Percentiles rank a stretch among this genome's conserved stretches.
Evolutionary conservation across 75 land plant genomes (phyloP).

Genomic region (Cunninghamia lanceolata): DNA sequence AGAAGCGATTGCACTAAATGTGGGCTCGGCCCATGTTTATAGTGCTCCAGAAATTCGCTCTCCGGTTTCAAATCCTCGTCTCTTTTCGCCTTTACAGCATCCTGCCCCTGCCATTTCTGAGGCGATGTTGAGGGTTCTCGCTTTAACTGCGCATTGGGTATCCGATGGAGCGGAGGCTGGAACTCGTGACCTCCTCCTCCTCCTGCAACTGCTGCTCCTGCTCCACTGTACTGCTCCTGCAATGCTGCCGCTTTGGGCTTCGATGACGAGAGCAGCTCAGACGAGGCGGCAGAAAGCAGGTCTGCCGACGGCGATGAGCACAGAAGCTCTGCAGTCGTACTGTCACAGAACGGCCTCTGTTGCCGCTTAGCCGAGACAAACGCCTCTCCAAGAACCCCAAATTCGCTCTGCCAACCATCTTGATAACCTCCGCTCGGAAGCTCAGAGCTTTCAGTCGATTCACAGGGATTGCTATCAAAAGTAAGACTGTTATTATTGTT

Average conservation of each 20-base stretch:
- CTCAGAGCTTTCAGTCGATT: constrained; percentile 57
- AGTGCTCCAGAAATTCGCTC: constrained; percentile 8
- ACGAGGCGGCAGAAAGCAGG: constrained; percentile 16
- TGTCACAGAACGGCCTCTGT: not conserved
- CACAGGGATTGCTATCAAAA: constrained; percentile 27
- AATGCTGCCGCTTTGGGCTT: constrained; percentile 17
- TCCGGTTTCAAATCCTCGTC: not conserved
- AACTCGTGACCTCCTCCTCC: constrained; percentile 3
- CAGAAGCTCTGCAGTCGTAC: constrained; percentile 18
- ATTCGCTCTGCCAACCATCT: constrained; percentile 30
- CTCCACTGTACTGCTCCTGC: constrained; percentile 8
- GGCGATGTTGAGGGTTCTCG: constrained; percentile 9
- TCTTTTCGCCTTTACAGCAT: constrained; percentile 5
- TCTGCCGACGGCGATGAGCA: constrained; percentile 22
- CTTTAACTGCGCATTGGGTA: constrained; percentile 7
- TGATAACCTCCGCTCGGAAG: constrained; percentile 25
- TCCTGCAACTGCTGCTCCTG: constrained; percentile 5
- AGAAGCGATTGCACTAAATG: constrained; percentile 43
- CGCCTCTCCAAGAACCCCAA: constrained; percentile 10
- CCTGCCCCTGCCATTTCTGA: constrained; percentile 18
- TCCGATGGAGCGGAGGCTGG: constrained; percentile 10
- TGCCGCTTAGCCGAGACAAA: constrained; percentile 6
- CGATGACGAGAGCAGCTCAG: constrained; percentile 19
- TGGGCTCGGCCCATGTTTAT: constrained; percentile 11
- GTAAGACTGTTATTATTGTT: not conserved